A percentile compares a stretch with the other conserved stretches of the same genome.
phyloP scores from a whole-genome alignment of 2,329 filamentous ascomycete species.

The Hypoxylon sp. region DNA sequence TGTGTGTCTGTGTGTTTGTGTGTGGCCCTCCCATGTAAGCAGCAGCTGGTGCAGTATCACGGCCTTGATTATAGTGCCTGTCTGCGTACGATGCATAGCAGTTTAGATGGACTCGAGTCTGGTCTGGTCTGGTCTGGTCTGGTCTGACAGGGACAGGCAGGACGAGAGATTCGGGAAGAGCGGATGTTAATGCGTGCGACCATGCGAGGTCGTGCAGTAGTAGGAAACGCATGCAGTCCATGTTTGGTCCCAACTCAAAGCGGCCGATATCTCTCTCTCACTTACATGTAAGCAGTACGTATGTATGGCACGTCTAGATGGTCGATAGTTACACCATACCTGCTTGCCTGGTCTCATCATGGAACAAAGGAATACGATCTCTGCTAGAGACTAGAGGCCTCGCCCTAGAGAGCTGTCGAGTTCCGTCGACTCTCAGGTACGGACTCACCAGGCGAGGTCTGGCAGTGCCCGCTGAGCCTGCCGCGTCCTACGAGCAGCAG shows the following conservation, averaged over 20 bases:
- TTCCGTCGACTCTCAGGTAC: conserved; percentile 13
- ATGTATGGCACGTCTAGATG: no score
- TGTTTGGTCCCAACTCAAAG: conserved; percentile 25
- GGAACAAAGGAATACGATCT: conserved; percentile 26
- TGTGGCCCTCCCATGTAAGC: not conserved
- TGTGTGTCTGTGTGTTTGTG: not conserved
- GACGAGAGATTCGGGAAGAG: conserved; percentile 22
- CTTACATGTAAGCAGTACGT: conserved; percentile 11
- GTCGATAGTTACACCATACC: conserved; percentile 4
- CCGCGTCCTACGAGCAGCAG: not conserved
- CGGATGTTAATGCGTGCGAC: conserved; percentile 25
- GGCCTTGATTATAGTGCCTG: conserved; percentile 11
- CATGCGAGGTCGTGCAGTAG: conserved; percentile 19
- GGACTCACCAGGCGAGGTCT: not conserved
- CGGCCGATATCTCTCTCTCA: conserved; percentile 8
- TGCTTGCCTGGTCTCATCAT: conserved; percentile 6
- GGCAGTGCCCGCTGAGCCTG: no score
- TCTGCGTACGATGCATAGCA: conserved; percentile 13
- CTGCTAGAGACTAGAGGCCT: conserved; percentile 1
- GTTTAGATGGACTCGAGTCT: conserved; percentile 3
- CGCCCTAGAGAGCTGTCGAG: not conserved
- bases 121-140: no score
- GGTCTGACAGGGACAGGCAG: conserved; percentile 13
- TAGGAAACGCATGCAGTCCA: conserved; percentile 19
- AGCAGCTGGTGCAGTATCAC: conserved; percentile 2